phyloP scores from a whole-genome alignment of 495 filamentous ascomycete genomes.

The Daldinia bambusicola region DNA sequence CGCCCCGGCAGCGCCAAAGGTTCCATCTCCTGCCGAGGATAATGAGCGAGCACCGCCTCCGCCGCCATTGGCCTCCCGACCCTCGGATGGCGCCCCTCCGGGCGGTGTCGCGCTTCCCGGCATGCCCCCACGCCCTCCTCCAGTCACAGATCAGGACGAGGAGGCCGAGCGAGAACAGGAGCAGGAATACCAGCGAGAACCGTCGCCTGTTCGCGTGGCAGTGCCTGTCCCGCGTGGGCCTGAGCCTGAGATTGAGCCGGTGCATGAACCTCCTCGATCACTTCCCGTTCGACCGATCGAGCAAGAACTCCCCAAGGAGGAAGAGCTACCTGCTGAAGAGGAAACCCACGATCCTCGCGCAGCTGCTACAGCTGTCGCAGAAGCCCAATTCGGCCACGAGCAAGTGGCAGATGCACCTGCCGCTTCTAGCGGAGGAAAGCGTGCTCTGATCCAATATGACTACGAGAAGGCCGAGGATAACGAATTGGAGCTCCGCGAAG shows the following conservation, averaged over 20 bases:
- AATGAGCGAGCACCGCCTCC: constrained; percentile 61
- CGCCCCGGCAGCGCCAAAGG: constrained; percentile 53
- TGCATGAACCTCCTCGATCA: constrained; percentile 59
- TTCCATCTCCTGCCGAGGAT: constrained; percentile 47
- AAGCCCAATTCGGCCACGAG: constrained; percentile 49
- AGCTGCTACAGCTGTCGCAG: constrained; percentile 66
- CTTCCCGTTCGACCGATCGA: constrained; percentile 62
- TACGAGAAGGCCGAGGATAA: constrained; percentile 98
- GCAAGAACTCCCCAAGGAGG: constrained; percentile 68
- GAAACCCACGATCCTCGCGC: constrained; percentile 70
- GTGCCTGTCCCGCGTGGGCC: constrained; percentile 79
- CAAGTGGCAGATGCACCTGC: constrained; percentile 43
- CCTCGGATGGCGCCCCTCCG: constrained; percentile 50
- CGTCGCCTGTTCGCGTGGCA: constrained; percentile 85
- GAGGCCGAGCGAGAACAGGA: constrained; percentile 41
- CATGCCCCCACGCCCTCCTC: constrained; percentile 69
- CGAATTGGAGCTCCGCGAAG: constrained; percentile 90
- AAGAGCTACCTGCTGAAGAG: constrained; percentile 71
- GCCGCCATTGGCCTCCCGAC: constrained; percentile 70
- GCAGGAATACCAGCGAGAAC: constrained; percentile 58
- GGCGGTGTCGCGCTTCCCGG: constrained; percentile 80
- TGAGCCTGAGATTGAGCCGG: constrained; percentile 63
- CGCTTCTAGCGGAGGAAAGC: constrained; percentile 62
- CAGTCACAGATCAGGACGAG: constrained; percentile 65
- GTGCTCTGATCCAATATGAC: constrained; percentile 88